A percentile compares a stretch with the other conserved stretches of the same genome.
These are phyloP conservation scores for Agrostemma githago DNA, from an alignment of 148 eudicot species.

Conservation along the genomic window DNA sequence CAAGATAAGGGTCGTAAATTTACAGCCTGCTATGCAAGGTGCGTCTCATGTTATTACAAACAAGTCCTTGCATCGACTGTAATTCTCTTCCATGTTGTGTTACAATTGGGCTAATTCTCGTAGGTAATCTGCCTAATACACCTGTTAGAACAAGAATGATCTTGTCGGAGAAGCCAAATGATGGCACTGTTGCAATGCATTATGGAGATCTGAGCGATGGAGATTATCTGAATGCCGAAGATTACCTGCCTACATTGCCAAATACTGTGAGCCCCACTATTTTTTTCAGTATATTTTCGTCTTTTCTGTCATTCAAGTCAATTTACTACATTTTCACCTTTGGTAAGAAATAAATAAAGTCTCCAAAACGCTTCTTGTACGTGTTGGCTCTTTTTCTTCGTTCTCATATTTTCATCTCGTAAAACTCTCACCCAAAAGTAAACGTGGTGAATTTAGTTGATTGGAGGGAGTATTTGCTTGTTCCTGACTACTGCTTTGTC, in stretches of 20 bases:
- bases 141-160: conserved; percentile 53
- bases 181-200: conserved; percentile 80
- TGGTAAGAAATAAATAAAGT: background rate
- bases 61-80: background rate
- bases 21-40: conserved; percentile 68
- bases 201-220: conserved; percentile 65
- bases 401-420: no score
- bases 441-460: background rate
- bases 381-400: no score
- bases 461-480: background rate
- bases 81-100: conserved; percentile 17
- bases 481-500: background rate
- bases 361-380: background rate
- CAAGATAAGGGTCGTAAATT: conserved; percentile 67
- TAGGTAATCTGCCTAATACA: conserved; percentile 48
- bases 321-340: background rate
- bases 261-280: conserved; percentile 62
- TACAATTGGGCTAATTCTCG: conserved; percentile 21
- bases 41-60: conserved; percentile 22
- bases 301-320: background rate
- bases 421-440: background rate
- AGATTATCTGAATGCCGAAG: conserved; percentile 60
- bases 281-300: conserved; percentile 1
- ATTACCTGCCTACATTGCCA: conserved; percentile 75
- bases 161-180: conserved; percentile 75